phyloP scores from a whole-genome alignment of 1,284 basidiomycete species.

The Apiotrichum laibachii region DNA sequence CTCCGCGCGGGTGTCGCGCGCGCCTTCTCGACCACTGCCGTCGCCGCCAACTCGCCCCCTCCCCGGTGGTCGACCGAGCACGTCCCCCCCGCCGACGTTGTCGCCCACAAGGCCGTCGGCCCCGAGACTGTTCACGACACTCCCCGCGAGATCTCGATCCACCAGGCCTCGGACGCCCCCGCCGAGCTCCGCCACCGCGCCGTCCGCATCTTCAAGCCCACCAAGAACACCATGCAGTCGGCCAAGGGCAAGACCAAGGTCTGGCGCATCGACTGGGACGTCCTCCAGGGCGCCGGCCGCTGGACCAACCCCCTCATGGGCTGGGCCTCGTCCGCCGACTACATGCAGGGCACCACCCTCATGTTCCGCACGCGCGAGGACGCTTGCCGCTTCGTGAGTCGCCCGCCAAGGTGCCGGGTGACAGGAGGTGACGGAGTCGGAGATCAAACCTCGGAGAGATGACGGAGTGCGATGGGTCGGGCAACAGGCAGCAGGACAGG shows the following conservation, averaged over 20 bases:
- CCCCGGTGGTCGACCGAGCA: conserved; percentile 10
- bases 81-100: conserved; percentile 26
- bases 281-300: conserved; percentile 77
- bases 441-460: too few species aligned
- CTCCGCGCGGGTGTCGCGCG: neutral
- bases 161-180: conserved; percentile 51
- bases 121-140: conserved; percentile 28
- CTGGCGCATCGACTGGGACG: conserved; percentile 96
- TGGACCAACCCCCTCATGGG: conserved; percentile 99
- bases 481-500: too few species aligned
- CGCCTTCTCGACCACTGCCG: conserved; percentile 4
- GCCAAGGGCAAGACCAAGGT: conserved; percentile 79
- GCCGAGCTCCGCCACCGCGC: conserved; percentile 30
- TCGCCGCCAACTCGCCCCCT: conserved; percentile 2
- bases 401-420: neutral
- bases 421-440: neutral
- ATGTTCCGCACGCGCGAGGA: conserved; percentile 87
- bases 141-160: conserved; percentile 35
- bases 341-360: conserved; percentile 89
- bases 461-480: too few species aligned
- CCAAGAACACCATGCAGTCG: conserved; percentile 93
- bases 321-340: conserved; percentile 91
- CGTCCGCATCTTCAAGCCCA: conserved; percentile 90
- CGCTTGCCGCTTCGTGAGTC: conserved; percentile 73
- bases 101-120: conserved; percentile 24